Conservation (phyloP, 305 asterid species). For the Solanum aculeatissimum region DNA sequence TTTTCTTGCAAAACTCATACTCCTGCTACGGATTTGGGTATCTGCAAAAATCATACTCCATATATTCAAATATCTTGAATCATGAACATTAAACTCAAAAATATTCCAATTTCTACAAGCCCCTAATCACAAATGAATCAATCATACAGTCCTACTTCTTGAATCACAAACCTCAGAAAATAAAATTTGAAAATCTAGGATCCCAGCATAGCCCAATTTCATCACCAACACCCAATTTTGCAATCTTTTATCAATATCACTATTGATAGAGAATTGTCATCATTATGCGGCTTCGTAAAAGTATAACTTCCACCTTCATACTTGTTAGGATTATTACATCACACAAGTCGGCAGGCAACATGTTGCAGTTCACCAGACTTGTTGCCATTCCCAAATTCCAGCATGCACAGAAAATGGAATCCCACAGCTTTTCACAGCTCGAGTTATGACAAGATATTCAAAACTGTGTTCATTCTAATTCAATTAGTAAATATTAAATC, state of each 20-base stretch:
- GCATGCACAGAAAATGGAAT: neutral
- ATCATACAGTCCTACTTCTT: neutral
- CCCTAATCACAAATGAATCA: too few species aligned
- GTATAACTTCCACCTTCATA: slow-evolving; percentile 3
- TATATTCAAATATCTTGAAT: neutral
- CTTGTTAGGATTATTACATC: slow-evolving; percentile 27
- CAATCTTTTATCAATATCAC: slow-evolving; percentile 1
- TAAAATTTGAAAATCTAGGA: slow-evolving; percentile 2
- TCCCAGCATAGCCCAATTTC: slow-evolving; percentile 38
- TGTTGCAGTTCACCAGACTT: slow-evolving; percentile 17
- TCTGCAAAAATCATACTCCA: too few species aligned
- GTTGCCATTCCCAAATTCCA: neutral
- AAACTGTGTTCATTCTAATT: too few species aligned
- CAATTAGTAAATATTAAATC: too few species aligned
- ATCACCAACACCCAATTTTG: slow-evolving; percentile 20
- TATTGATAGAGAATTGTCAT: slow-evolving; percentile 5
- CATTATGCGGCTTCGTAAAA: slow-evolving; percentile 16
- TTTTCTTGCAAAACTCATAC: too few species aligned
- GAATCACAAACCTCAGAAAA: neutral
- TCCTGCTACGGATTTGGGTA: too few species aligned
- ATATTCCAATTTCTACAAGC: neutral
- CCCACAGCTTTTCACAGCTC: neutral
- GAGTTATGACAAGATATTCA: too few species aligned
- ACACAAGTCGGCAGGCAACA: slow-evolving; percentile 20
- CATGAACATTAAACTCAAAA: neutral